Evolutionary conservation across 1,284 basidiomycete species (phyloP).

Genomic region (Papiliotrema fonsecae): DNA sequence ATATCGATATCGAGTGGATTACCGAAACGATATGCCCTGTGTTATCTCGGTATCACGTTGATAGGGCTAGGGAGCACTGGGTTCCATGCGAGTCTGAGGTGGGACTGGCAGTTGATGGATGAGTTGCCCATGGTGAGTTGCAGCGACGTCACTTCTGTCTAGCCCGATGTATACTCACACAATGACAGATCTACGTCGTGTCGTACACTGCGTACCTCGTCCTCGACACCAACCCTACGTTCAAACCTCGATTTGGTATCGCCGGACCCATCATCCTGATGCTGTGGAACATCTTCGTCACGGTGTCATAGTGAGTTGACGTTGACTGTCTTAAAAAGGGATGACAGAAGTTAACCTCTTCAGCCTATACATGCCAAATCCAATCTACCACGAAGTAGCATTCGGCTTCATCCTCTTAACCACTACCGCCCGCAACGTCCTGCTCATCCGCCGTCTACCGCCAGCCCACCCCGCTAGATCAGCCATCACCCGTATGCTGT

Average conservation of each 20-base stretch:
- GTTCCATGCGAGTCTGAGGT: slow-evolving; percentile 44
- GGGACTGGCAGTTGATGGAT: slow-evolving; percentile 49
- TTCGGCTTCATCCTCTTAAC: slow-evolving; percentile 49
- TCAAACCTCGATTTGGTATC: slow-evolving; percentile 32
- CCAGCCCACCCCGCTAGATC: slow-evolving; percentile 17
- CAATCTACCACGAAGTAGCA: slow-evolving; percentile 54
- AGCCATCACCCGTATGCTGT: slow-evolving; percentile 29
- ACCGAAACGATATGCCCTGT: slow-evolving; percentile 29
- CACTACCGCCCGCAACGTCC: slow-evolving; percentile 31
- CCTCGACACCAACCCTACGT: slow-evolving; percentile 37
- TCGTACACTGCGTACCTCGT: slow-evolving; percentile 40
- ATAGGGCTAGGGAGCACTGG: slow-evolving; percentile 46
- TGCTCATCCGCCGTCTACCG: slow-evolving; percentile 33
- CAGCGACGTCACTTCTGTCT: no score
- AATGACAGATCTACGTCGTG: slow-evolving; percentile 41
- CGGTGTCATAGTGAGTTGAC: slow-evolving; percentile 46
- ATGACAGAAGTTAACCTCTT: neutral
- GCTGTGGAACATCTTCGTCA: slow-evolving; percentile 39
- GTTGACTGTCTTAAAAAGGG: neutral
- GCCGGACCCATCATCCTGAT: slow-evolving; percentile 29
- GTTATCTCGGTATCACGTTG: slow-evolving; percentile 39
- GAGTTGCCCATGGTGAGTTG: slow-evolving; percentile 47
- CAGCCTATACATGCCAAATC: slow-evolving; percentile 51
- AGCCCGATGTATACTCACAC: no score
- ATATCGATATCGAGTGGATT: slow-evolving; percentile 20